A percentile compares a stretch with the other conserved stretches of the same genome.
Conservation (phyloP, 345 rosid species). For the Nasturtium officinale region DNA sequence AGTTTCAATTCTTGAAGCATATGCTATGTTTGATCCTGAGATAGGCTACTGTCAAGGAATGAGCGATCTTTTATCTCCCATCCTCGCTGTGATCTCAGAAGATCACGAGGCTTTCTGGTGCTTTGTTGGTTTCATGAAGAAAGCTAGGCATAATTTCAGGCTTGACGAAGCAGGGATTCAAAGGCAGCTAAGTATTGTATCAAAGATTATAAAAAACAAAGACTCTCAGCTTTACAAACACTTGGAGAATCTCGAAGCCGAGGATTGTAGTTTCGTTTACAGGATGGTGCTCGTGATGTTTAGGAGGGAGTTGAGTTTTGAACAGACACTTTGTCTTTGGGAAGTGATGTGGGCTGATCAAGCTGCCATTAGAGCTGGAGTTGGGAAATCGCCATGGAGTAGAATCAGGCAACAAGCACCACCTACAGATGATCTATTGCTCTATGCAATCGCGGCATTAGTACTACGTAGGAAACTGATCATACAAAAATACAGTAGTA, state of each 20-base stretch:
- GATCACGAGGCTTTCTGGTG: constrained; percentile 99
- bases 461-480: constrained; percentile 89
- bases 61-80: constrained; percentile 95
- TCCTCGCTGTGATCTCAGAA: constrained; percentile 69
- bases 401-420: constrained; percentile 87
- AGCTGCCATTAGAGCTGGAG: constrained; percentile 94
- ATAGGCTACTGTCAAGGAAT: constrained; percentile 99
- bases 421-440: constrained; percentile 89
- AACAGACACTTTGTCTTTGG: constrained; percentile 93
- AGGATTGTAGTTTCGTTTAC: constrained; percentile 96
- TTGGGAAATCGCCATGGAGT: constrained; percentile 94
- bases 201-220: constrained; percentile 84
- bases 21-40: constrained; percentile 85
- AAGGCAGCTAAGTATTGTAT: constrained; percentile 82
- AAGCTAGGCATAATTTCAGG: constrained; percentile 96
- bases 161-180: constrained; percentile 94
- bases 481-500: constrained; percentile 90
- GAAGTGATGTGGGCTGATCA: constrained; percentile 99
- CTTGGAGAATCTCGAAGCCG: constrained; percentile 91
- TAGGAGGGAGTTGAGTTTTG: constrained; percentile 88
- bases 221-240: constrained; percentile 94
- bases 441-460: constrained; percentile 91
- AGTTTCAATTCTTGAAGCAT: constrained; percentile 93
- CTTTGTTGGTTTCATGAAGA: constrained; percentile 94
- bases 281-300: constrained; percentile 98